Percentiles rank a stretch among this genome's conserved stretches.
These are phyloP conservation scores for Hirschioporus abietinus DNA, from an alignment of 768 basidiomycete species.

Conservation along the genomic window DNA sequence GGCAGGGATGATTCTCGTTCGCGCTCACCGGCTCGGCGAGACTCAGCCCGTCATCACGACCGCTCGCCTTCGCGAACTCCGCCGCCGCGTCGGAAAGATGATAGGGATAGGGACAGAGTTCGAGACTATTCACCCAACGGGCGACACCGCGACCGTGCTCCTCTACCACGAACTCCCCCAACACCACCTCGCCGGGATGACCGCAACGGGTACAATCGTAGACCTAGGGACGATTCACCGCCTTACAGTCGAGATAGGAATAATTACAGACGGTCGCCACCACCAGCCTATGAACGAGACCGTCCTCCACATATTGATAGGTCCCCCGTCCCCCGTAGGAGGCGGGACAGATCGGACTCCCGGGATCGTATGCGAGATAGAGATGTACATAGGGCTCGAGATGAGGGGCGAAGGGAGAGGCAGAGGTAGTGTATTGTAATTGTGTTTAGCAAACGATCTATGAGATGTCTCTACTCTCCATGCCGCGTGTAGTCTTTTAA, in stretches of 20 bases:
- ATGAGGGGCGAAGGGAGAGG: not conserved
- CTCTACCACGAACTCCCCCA: not conserved
- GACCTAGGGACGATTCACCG: not conserved
- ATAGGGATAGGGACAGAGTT: not conserved
- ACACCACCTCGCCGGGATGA: not conserved
- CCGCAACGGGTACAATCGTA: not conserved
- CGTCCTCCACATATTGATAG: not conserved
- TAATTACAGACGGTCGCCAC: not conserved
- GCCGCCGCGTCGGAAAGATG: slow-evolving; percentile 9
- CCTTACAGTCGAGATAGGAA: not conserved
- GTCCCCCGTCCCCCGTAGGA: not conserved
- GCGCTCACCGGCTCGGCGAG: slow-evolving; percentile 18
- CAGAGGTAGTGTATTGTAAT: not conserved
- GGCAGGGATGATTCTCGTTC: slow-evolving; percentile 28
- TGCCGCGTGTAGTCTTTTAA: too few species aligned
- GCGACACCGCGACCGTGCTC: not conserved
- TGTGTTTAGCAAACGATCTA: not conserved
- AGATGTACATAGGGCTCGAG: not conserved
- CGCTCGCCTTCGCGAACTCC: slow-evolving; percentile 10
- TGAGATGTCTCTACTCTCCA: too few species aligned
- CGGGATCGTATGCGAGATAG: not conserved
- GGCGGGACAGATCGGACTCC: not conserved
- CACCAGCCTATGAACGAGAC: not conserved
- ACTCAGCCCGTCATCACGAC: slow-evolving; percentile 7
- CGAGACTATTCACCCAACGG: not conserved